Evolutionary conservation across 257 asterid genomes (phyloP), one percentile per base, ranked within the genome.

Genomic region (Gentiana dahurica): DNA sequence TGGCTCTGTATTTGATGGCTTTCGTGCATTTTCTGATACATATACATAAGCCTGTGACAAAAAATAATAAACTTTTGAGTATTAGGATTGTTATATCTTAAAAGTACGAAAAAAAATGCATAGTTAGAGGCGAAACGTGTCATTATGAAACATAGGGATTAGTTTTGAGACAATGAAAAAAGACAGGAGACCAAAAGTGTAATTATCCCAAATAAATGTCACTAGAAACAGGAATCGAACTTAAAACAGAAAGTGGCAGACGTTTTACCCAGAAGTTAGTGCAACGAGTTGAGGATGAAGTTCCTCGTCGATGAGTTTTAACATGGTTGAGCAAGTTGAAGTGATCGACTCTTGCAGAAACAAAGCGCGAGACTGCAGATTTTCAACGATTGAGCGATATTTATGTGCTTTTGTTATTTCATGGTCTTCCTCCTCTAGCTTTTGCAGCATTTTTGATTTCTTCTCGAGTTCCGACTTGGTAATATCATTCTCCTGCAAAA

Each of bases 211-310:
- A 24, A 46, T 7, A 34, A 33, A 59, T 2, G 49, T 36, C 48
- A 35, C n/a, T 6, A 0, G 3, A 53, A 41, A 50, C 8, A 36
- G 33, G 34, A 60, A 60, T 32, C 32, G 12, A 32, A 39, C 12
- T 60, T 24, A 41, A 43, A n/a, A 12, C 4, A n/a, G 6, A 3
- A 5, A 41, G 9, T 41, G 46, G 2, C 9, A 4, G 8, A 41
- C 52, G 39, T 55, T 55, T 69, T 86, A 87, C 96, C 94, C 94
- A 12, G 94, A 80, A 63, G 81, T 77, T 64, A 87, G 69, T 44
- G 93, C 79, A 49, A 79, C 69, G 68, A 87, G 65, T 78, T 87
- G 95, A 66, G 89, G 93, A 43, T 77, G 81, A 62, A 87, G 71
- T 70, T 87, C 96, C 68, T 80, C 80, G 53, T 68, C 75, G 59